Base-by-base conservation (phyloP, 257 asterid species). In the Craterostigma plantagineum region DNA sequence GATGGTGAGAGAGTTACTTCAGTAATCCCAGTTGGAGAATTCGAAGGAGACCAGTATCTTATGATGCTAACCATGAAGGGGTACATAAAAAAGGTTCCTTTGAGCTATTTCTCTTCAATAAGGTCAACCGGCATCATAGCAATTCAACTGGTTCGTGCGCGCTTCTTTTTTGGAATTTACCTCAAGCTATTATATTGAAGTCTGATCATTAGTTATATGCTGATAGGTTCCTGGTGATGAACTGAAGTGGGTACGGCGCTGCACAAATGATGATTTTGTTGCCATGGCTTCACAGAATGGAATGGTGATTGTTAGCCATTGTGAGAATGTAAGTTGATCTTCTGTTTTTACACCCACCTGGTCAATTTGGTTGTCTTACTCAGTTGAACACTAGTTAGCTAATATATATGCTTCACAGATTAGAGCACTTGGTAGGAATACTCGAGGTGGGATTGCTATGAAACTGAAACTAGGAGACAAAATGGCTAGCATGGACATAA, bases 1-100 rank as follows among this genome's bases (percentile, higher is more conserved):
- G 99, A 90, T 42, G 94, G 99, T 38, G 99, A 90, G 74, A 83
- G 92, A 68, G 75, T 90, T 60, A 90, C 99, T 49, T 90, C 99
- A 43, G 66, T 90, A 40, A 71, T 90, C 69, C 99, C 99, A 10
- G 95, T 90, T 53, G 68, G 80, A 44, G 99, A 90, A 55, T 90
- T 90, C 60, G 68, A 68, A 13, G 74, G 48, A 40, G 91, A 90
- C 41, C 94, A 83, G 55, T 83, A 74, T 64, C 91, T 90, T 53
- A 61, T 83, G 60, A 90, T 90, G 99, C 81, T 90, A 37, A 90
- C 99, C 3, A 67, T 63, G 68, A 83, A 90, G 53, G 99, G 99
- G 11, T 90, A 83, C 54, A 60, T 90, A 67, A 90, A 90, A 71
- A 90, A 90, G 71, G 67, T 83, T 51, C 80, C 99, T 14, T 57